phyloP scores from a whole-genome alignment of 768 basidiomycete species.

The Auriscalpium vulgare region DNA sequence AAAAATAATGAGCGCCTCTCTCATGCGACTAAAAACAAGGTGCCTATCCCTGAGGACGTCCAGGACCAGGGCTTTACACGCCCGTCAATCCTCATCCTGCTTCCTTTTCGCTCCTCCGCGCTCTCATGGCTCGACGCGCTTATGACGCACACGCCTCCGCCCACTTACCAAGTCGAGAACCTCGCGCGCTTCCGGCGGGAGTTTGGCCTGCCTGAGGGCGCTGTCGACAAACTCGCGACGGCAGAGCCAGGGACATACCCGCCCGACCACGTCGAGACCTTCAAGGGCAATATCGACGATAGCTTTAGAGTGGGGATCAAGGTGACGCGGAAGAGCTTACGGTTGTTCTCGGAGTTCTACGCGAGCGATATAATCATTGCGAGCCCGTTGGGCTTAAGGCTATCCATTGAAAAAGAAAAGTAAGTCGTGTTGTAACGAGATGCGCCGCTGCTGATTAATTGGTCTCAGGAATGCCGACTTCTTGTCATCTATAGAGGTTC shows the following conservation, averaged over 20 bases:
- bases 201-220: constrained; percentile 74
- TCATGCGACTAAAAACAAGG: constrained; percentile 50
- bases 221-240: constrained; percentile 69
- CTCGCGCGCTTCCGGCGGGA: constrained; percentile 73
- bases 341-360: constrained; percentile 88
- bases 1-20: constrained; percentile 94
- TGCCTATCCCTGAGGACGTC: constrained; percentile 59
- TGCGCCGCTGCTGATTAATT: background rate
- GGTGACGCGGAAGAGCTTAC: constrained; percentile 85
- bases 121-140: constrained; percentile 77
- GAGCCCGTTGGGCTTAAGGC: constrained; percentile 84
- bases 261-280: constrained; percentile 83
- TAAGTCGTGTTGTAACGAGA: constrained; percentile 29
- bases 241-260: constrained; percentile 77
- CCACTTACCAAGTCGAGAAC: constrained; percentile 81
- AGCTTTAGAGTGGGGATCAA: constrained; percentile 90
- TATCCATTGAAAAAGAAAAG: constrained; percentile 94
- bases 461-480: constrained; percentile 77
- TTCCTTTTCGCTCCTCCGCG: constrained; percentile 89
- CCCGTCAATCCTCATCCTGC: constrained; percentile 84
- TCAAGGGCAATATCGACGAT: constrained; percentile 96
- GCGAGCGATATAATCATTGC: constrained; percentile 87
- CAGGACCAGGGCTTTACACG: constrained; percentile 98
- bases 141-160: constrained; percentile 63
- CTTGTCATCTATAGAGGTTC: constrained; percentile 85